Evolutionary conservation across 306 rosid species (phyloP).

Genomic region (Abrus pulchellus): DNA sequence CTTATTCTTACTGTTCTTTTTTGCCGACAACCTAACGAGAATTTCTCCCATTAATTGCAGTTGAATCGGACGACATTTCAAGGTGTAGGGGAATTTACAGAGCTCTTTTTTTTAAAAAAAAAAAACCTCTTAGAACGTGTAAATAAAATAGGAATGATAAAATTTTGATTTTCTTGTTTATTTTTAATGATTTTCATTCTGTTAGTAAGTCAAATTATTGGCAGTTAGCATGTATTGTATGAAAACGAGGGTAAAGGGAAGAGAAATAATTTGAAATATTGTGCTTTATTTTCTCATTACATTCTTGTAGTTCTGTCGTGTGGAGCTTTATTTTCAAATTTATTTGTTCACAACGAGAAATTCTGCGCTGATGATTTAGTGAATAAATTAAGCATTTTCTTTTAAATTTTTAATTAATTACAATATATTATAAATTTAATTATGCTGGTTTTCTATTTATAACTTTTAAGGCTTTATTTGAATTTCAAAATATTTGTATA

Average conservation of each 20-base stretch:
- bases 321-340: background rate
- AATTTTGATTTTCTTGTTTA: conserved; percentile 37
- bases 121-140: conserved; percentile 57
- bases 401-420: too few species aligned
- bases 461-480: too few species aligned
- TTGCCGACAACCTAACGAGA: background rate
- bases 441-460: too few species aligned
- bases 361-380: background rate
- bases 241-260: conserved; percentile 43
- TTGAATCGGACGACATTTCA: conserved; percentile 52
- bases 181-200: conserved; percentile 12
- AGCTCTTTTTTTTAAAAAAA: conserved; percentile 32
- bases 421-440: too few species aligned
- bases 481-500: too few species aligned
- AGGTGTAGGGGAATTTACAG: conserved; percentile 58
- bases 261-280: conserved; percentile 44
- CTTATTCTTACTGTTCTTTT: background rate
- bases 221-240: conserved; percentile 52
- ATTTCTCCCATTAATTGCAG: conserved; percentile 43
- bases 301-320: background rate
- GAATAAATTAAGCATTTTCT: background rate
- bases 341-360: background rate
- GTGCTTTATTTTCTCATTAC: conserved; percentile 33
- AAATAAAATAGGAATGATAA: conserved; percentile 68
- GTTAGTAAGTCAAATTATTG: conserved; percentile 54